Evolutionary conservation across 106 monocot genomes (phyloP), one percentile per base, ranked within the genome.

Genomic region (Dioscorea zingiberensis): DNA sequence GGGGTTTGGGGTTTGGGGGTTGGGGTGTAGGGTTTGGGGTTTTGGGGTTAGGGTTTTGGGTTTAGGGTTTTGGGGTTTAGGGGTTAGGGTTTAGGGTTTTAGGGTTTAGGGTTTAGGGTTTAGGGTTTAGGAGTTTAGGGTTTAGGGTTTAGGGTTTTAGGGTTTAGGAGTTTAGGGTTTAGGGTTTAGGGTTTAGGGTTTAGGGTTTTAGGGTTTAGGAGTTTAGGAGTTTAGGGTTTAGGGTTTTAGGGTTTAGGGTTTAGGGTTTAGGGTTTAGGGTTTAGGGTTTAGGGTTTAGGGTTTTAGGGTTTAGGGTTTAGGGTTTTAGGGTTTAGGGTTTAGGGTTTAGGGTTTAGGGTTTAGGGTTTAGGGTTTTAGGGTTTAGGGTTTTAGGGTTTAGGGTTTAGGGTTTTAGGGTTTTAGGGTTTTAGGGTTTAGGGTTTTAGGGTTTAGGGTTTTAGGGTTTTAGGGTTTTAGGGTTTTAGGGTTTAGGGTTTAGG

Each of bases 21-120:
- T 75, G 68, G 75, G 75, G 75, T 75, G 68, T 68, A 68, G 75
- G 75, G 65, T 74, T 74, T 63, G 48, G 74, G 74, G 44, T 74
- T 63, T 57, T 18, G 56, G 70, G 44, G 59, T 70, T 75, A 60
- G 26, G 73, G 65, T 32, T 66, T 66, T 27, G 58, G 66, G 57
- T 74, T 66, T 66, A 48, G 73, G 65, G 30, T 66, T 74, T n/a
- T 46, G 18, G 65, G 73, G 38, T 58, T 74, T 19, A 19, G 74
- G 66, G 48, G 55, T 67, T 74, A 59, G 59, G 73, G 73, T 58
- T 65, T 73, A 64, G 72, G 62, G 62, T 58, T 65, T n/a, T 57
- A 58, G 73, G 65, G 57, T 58, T 65, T 57, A 58, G 73, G 75
- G 58, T 66, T 75, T 68, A 59, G 66, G 74, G 67, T 66, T 75